Base-by-base conservation (phyloP, 192 early-diverging fungal genomes). In the Linnemannia exigua region DNA sequence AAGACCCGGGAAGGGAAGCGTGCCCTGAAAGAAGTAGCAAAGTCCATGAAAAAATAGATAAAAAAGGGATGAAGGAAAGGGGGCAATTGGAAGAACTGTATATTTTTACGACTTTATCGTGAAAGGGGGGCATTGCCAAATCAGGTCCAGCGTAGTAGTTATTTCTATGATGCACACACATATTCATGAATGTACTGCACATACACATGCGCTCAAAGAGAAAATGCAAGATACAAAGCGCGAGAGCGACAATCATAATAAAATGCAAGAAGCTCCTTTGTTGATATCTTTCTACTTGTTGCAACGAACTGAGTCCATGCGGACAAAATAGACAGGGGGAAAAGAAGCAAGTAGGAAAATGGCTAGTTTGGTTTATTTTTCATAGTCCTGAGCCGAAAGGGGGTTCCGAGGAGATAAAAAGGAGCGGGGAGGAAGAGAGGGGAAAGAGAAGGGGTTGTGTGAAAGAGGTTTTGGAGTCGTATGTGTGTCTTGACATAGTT, bases 1-100 rank as follows among this genome's bases (percentile, higher is more conserved):
- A 28, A 47, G 5, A 41, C 2, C 41, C 3, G 22, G 19, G 70
- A 71, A 25, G 38, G 22, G 12, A 14, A 46, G 38, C 22, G 38
- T 38, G 70, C 70, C 67, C 67, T 37, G 67, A 33, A 68, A 68
- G 36, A 68, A 68, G 36, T 37, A 68, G 28, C 15, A 68, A 19
- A 36, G 19, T 0, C 16, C 15, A 67, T 20, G 31, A 63, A 67
- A 31, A 67, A 67, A 67, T 35, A 28, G 11, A 28, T 22, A n/a
- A 25, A 58, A 58, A 58, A n/a, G 1, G 54, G 54, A 8, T 17
- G 52, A 58, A 58, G n/a, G n/a, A 9, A 6, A n/a, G 5, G 54
- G 11, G 54, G 54, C 2, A 22, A n/a, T 58, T 17, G 48, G 17
- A 14, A 50, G 48, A 17, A 50, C 28, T 25, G 11, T 31, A 15